Percentiles rank a stretch among this genome's conserved stretches.
These are phyloP conservation scores for Dichotomocladium elegans DNA, from an alignment of 371 early-diverging fungal species.

Conservation along the genomic window DNA sequence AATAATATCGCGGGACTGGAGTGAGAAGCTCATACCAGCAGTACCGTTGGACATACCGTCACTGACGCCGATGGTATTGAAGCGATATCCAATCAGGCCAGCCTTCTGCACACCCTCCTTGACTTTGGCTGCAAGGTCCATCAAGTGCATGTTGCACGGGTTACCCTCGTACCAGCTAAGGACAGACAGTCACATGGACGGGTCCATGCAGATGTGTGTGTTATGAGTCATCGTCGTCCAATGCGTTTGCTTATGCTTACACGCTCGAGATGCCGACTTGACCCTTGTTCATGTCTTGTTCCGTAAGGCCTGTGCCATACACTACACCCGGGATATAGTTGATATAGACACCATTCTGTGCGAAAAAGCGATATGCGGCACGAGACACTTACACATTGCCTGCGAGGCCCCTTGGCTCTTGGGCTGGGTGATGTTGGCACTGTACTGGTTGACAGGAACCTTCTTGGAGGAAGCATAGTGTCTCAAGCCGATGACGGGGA, in stretches of 20 bases:
- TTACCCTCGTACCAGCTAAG: slow-evolving; percentile 95
- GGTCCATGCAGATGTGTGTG: too few relatives aligned
- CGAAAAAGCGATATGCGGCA: too few relatives aligned
- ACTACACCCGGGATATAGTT: too few relatives aligned
- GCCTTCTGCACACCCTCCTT: slow-evolving; percentile 89
- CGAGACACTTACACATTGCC: slow-evolving; percentile 83
- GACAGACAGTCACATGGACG: too few relatives aligned
- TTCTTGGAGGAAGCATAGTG: slow-evolving; percentile 34
- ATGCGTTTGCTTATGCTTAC: too few relatives aligned
- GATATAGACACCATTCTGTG: too few relatives aligned
- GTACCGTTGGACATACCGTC: slow-evolving; percentile 98
- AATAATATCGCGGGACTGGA: slow-evolving; percentile 95
- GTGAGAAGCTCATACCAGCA: slow-evolving; percentile 92
- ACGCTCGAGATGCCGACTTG: slow-evolving; percentile 94
- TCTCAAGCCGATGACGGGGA: slow-evolving; percentile 27
- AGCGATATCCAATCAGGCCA: slow-evolving; percentile 89
- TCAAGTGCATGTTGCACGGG: slow-evolving; percentile 98
- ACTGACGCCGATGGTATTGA: slow-evolving; percentile 96
- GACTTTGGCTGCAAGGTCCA: slow-evolving; percentile 81
- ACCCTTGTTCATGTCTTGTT: slow-evolving; percentile 77
- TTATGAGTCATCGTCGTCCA: too few relatives aligned
- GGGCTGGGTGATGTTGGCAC: slow-evolving; percentile 86
- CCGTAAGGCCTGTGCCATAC: slow-evolving; percentile 87
- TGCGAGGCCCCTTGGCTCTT: slow-evolving; percentile 94
- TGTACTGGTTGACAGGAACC: slow-evolving; percentile 68